Evolutionary conservation across 2,329 filamentous ascomycete genomes (phyloP), one percentile per base, ranked within the genome.

Genomic region (Paraconiothyrium sp.): DNA sequence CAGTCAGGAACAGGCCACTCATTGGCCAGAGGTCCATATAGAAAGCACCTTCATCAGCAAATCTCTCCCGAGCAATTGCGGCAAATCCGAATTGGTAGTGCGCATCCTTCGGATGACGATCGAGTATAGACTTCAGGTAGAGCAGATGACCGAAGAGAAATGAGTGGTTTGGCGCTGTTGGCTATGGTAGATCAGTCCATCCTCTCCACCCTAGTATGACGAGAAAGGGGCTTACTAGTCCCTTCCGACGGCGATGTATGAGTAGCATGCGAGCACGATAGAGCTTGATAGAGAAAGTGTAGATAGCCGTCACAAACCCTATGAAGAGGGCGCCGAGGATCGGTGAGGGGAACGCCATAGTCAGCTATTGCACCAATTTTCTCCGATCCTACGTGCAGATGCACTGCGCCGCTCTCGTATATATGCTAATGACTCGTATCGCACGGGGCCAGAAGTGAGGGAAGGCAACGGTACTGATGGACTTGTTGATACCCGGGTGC

Each of bases 1-100:
- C 22, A 14, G 27, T 52, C 3, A 63, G 52, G 16, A 50, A 34
- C 9, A 60, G 46, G 8, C 52, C 58, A 44, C 39, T 54, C 61
- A 60, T 60, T 20, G 61, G 58, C 61, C 58, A 63, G 1, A 63
- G 58, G 43, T 63, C 58, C 11, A 60, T 52, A 52, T 63, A 63
- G 48, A 54, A 63, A 27, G 52, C 51, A 22, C 58, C 61, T 2
- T 22, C 24, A 10, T 30, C 22, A 37, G 32, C 24, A 22, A 60
- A 60, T 4, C 37, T 41, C 32, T 63, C 52, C 32, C 27, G 22
- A 54, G 52, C 58, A 46, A 63, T 64, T n/a, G 30, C 16, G 3
- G 35, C 54, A 16, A 61, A 59, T 4, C 44, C 56, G 47, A 51
- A 59, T 22, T 64, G 43, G 30, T 61, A 61, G 24, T 61, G 59